Conservation (phyloP, 331 rosid species). For the Erythrophleum ivorense region DNA sequence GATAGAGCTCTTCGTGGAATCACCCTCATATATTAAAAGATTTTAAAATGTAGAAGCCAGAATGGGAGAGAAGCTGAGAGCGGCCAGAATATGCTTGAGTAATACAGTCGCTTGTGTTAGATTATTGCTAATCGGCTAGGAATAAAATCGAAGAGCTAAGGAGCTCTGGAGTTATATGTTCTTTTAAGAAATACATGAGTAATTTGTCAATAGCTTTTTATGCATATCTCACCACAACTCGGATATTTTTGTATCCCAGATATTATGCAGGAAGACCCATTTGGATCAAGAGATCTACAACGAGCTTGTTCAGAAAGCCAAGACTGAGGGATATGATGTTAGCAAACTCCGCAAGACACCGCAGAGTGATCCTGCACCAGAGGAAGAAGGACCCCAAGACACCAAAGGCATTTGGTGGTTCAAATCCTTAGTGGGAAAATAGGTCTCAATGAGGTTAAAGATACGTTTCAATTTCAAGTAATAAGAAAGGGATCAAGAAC, state of each 20-base stretch:
- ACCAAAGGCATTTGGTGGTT: slow-evolving; percentile 96
- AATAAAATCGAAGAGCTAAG: not conserved
- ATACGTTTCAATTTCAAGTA: slow-evolving; percentile 20
- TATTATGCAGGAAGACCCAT: slow-evolving; percentile 64
- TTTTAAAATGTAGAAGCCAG: not conserved
- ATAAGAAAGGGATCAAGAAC: slow-evolving; percentile 23
- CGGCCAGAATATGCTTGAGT: not conserved
- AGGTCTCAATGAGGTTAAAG: slow-evolving; percentile 30
- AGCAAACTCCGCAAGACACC: slow-evolving; percentile 87
- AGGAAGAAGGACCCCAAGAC: slow-evolving; percentile 70
- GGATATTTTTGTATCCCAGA: slow-evolving; percentile 46
- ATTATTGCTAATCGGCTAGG: not conserved
- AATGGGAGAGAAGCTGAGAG: too few relatives aligned
- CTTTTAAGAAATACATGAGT: not conserved
- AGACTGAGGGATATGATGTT: slow-evolving; percentile 74
- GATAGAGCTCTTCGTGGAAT: not conserved
- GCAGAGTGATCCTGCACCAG: slow-evolving; percentile 78
- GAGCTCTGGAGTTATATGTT: not conserved
- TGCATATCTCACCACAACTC: not conserved
- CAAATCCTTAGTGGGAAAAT: slow-evolving; percentile 79
- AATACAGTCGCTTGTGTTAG: not conserved
- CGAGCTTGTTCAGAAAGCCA: slow-evolving; percentile 65
- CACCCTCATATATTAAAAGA: not conserved
- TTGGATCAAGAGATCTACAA: slow-evolving; percentile 71
- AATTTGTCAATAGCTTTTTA: not conserved